phyloP scores from a whole-genome alignment of 2,329 filamentous ascomycete genomes.

The Epichloe uncinata region DNA sequence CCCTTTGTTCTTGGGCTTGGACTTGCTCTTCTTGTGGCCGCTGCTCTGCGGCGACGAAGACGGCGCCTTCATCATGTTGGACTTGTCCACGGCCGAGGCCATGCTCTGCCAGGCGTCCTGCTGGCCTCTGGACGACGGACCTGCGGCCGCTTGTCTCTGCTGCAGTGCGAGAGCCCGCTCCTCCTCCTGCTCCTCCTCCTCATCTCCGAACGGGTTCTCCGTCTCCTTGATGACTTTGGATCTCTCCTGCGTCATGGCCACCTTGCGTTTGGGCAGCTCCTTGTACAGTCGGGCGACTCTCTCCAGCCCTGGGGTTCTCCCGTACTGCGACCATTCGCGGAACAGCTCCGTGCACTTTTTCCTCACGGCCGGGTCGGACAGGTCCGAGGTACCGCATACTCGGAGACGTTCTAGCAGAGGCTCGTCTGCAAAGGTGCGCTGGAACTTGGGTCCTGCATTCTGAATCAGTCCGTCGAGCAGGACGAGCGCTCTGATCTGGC shows the following conservation, averaged over 20 bases:
- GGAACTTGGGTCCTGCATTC: slow-evolving; percentile 80
- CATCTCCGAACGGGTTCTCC: slow-evolving; percentile 56
- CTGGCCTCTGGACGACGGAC: slow-evolving; percentile 2
- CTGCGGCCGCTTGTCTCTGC: slow-evolving; percentile 11
- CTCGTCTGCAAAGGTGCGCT: slow-evolving; percentile 79
- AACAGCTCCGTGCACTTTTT: slow-evolving; percentile 83
- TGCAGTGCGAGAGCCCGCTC: slow-evolving; percentile 18
- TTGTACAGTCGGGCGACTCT: slow-evolving; percentile 65
- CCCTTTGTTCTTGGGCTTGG: slow-evolving; percentile 33
- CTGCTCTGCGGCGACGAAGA: not conserved
- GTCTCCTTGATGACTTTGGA: slow-evolving; percentile 78
- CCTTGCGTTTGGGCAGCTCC: slow-evolving; percentile 53
- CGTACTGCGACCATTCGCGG: slow-evolving; percentile 78
- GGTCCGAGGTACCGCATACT: slow-evolving; percentile 70
- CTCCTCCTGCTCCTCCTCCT: slow-evolving; percentile 46
- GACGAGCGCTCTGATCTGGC: slow-evolving; percentile 76
- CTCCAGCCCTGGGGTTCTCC: slow-evolving; percentile 65
- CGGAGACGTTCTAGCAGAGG: slow-evolving; percentile 82
- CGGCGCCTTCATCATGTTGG: slow-evolving; percentile 18
- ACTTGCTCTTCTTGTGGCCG: slow-evolving; percentile 36
- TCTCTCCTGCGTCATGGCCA: slow-evolving; percentile 60
- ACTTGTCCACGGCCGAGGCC: slow-evolving; percentile 10
- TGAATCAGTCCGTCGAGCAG: slow-evolving; percentile 89
- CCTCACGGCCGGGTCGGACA: slow-evolving; percentile 76
- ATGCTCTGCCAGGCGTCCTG: not conserved